phyloP scores from a whole-genome alignment of 2,329 filamentous ascomycete genomes.

The Leptographium radiaticola region DNA sequence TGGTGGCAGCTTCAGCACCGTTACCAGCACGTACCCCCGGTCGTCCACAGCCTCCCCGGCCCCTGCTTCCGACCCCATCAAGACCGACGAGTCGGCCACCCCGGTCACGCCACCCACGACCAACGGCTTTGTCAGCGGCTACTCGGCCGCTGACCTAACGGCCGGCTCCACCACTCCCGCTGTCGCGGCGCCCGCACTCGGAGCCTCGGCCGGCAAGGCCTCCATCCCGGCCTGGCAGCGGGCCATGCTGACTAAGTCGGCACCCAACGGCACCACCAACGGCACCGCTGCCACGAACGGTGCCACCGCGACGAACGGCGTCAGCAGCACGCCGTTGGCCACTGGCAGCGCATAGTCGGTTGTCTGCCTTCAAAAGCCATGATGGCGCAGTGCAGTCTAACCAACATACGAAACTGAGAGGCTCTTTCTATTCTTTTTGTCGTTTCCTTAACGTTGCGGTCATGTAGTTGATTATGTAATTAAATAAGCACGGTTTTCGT shows the following conservation, averaged over 20 bases:
- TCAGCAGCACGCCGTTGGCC: conserved; percentile 1
- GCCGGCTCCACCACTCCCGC: conserved; percentile 12
- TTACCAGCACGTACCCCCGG: background rate
- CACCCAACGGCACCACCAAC: conserved; percentile 22
- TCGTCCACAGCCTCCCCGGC: conserved; percentile 11
- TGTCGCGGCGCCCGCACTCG: background rate
- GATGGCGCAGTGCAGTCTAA: no score
- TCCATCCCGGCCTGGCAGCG: conserved; percentile 73
- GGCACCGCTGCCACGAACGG: background rate
- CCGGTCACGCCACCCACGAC: conserved; percentile 2
- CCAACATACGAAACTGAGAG: no score
- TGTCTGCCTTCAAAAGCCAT: background rate
- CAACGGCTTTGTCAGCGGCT: conserved; percentile 4
- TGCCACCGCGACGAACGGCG: no score
- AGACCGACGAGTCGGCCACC: conserved; percentile 3
- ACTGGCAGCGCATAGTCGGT: conserved; percentile 3
- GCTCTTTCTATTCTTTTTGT: background rate
- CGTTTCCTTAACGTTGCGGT: background rate
- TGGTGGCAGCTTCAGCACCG: conserved; percentile 9
- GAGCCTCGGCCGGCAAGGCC: conserved; percentile 38
- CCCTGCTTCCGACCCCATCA: conserved; percentile 8
- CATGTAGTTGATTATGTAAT: background rate
- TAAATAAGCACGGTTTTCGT: background rate
- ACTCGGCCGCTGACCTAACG: conserved; percentile 1
- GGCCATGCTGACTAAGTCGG: conserved; percentile 50